A percentile compares a stretch with the other conserved stretches of the same genome.
Evolutionary conservation across 1,139 yeast species (phyloP).

Genomic region (Saccharomyces pastorianus): DNA sequence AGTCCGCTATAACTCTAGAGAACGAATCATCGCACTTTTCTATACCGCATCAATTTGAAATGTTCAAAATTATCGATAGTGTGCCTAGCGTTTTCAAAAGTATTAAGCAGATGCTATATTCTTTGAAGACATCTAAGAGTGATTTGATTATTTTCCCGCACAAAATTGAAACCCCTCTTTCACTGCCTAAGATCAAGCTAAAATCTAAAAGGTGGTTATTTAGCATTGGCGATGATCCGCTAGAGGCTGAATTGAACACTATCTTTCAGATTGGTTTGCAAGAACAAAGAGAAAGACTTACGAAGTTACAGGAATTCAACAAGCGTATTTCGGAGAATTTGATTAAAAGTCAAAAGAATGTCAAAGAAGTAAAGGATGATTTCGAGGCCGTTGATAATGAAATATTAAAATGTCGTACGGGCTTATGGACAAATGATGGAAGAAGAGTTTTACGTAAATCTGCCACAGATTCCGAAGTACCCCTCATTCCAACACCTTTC

Average conservation of each 20-base stretch:
- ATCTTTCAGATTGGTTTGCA: constrained; percentile 67
- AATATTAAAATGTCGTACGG: constrained; percentile 4
- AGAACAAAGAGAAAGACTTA: constrained; percentile 63
- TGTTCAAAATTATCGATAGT: constrained; percentile 55
- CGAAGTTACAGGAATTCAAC: constrained; percentile 44
- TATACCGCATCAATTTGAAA: constrained; percentile 45
- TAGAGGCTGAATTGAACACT: constrained; percentile 69
- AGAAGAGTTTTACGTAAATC: not conserved
- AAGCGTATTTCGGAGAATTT: constrained; percentile 29
- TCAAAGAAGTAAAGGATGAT: constrained; percentile 5
- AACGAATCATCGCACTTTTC: constrained; percentile 34
- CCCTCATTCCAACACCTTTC: constrained; percentile 10
- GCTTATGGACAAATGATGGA: not conserved
- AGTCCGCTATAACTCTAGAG: constrained; percentile 36
- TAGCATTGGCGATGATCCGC: constrained; percentile 72
- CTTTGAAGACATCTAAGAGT: constrained; percentile 38
- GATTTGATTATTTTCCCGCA: constrained; percentile 34
- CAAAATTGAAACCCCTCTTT: constrained; percentile 31
- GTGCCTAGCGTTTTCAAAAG: constrained; percentile 48
- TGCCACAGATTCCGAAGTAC: constrained; percentile 5
- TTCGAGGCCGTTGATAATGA: constrained; percentile 6
- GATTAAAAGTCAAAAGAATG: constrained; percentile 6
- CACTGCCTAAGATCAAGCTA: constrained; percentile 44
- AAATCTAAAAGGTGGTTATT: constrained; percentile 41
- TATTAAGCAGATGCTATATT: constrained; percentile 45